A percentile compares a stretch with the other conserved stretches of the same genome.
phyloP scores from a whole-genome alignment of 164 flowering plant genomes.

The Tetracentron sinense region DNA sequence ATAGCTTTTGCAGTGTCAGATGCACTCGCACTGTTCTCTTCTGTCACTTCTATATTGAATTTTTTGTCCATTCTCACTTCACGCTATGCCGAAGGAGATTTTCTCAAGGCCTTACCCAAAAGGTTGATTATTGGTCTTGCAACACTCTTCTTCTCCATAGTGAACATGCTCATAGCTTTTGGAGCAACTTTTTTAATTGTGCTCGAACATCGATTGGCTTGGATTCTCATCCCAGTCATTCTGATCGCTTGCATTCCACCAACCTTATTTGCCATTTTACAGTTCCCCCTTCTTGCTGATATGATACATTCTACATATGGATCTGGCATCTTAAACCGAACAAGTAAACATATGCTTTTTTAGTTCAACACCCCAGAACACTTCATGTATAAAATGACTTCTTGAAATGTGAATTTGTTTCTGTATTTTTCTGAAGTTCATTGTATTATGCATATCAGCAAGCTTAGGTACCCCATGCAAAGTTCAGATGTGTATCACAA shows the following conservation, averaged over 20 bases:
- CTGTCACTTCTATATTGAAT: constrained; percentile 1
- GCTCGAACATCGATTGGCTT: background rate
- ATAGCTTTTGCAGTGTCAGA: constrained; percentile 6
- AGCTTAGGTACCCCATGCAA: no score
- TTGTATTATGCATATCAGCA: no score
- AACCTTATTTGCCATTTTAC: constrained; percentile 1
- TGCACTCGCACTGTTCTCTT: constrained; percentile 9
- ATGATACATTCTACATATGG: constrained; percentile 7
- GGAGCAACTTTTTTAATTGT: background rate
- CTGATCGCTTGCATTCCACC: background rate
- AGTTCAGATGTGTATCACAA: no score
- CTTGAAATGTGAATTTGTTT: no score
- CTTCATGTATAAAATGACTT: no score
- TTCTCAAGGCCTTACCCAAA: constrained; percentile 2
- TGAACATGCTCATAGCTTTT: constrained; percentile 5
- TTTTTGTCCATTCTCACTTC: constrained; percentile 13
- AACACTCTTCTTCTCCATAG: constrained; percentile 9
- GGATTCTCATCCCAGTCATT: background rate
- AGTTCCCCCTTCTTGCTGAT: constrained; percentile 8
- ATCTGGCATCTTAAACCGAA: no score
- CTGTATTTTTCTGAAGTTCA: no score
- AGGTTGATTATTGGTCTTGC: constrained; percentile 11
- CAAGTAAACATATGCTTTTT: no score
- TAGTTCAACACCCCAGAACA: no score
- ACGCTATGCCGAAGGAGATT: constrained; percentile 10